Evolutionary conservation across 306 rosid species (phyloP), one percentile per base, ranked within the genome.

Genomic region (Neltuma alba): DNA sequence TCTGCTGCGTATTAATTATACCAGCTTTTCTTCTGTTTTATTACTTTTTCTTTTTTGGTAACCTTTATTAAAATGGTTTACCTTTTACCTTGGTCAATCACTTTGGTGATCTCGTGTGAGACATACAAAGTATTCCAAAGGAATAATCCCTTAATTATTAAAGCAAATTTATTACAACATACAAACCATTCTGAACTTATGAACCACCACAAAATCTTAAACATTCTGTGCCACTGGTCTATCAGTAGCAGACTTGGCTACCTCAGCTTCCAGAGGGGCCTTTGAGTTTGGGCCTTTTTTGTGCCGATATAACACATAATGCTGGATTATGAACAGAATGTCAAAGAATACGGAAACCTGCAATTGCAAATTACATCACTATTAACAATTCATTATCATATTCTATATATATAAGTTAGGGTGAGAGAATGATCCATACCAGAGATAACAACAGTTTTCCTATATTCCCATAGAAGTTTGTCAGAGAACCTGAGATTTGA

Each of bases 401-500:
- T 50, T 50, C 9, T n/a, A 48, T 23, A 30, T 45, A 15, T 30
- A 6, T 61, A 44, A 42, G 7, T 7, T 15, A 58, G 5, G 77
- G 50, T 12, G 31, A 23, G 34, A 68, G 12, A 79, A 48, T 40
- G 33, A 61, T 82, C 38, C 87, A 37, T 93, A 91, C 97, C 94
- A 91, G 76, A 74, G 98, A 83, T 16, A 93, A 89, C 74, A 91
- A 12, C 31, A 91, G 73, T 85, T 93, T 93, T 31, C 94, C 98
- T 37, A 93, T 83, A 70, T 93, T 93, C 28, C 97, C 98, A 74
- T 84, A 93, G 15, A 91, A 86, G 83, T 91, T 91, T 69, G 88
- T 88, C 98, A 87, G 91, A 70, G 99, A 95, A 81, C 41, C 99
- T 93, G 88, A 18, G 85, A 85, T n/a, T 84, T 80, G 48, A 74